Evolutionary conservation across 805 yeast genomes (phyloP).

Genomic region (Saturnispora dispora): DNA sequence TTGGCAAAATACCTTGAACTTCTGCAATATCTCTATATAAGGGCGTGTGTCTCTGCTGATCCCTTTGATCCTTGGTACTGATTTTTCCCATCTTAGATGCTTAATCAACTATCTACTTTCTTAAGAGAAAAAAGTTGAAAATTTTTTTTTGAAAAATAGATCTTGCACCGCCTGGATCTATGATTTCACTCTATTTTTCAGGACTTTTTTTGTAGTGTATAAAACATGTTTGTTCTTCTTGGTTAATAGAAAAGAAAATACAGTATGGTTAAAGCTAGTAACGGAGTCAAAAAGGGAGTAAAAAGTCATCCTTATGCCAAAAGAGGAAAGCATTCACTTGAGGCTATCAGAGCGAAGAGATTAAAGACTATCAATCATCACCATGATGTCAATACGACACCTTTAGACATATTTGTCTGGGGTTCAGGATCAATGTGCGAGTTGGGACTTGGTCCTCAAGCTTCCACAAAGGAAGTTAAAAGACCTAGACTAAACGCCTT

Average conservation of each 20-base stretch:
- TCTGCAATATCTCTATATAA: conserved; percentile 69
- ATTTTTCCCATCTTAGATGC: conserved; percentile 53
- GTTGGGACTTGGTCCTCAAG: conserved; percentile 92
- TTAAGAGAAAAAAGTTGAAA: conserved; percentile 3
- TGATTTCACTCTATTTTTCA: not conserved
- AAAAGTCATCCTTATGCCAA: conserved; percentile 25
- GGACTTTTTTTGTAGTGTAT: not conserved
- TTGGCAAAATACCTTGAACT: conserved; percentile 53
- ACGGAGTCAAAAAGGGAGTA: conserved; percentile 34
- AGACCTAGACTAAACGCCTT: conserved; percentile 90
- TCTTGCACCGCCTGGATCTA: conserved; percentile 3
- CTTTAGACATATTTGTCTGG: conserved; percentile 80
- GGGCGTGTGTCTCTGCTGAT: conserved; percentile 71
- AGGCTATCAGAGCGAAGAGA: conserved; percentile 41
- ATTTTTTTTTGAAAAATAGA: conserved; percentile 3
- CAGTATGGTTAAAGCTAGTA: not conserved
- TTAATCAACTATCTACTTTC: not conserved
- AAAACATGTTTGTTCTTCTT: not conserved
- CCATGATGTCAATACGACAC: conserved; percentile 31
- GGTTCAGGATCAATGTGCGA: conserved; percentile 98
- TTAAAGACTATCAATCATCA: conserved; percentile 37
- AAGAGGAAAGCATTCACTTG: conserved; percentile 27
- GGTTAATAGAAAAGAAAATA: not conserved
- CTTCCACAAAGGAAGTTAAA: conserved; percentile 85
- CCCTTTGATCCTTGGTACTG: conserved; percentile 39